These are phyloP conservation scores for Cyberlindnera petersonii DNA, from an alignment of 805 yeast genomes.

Conservation along the genomic window DNA sequence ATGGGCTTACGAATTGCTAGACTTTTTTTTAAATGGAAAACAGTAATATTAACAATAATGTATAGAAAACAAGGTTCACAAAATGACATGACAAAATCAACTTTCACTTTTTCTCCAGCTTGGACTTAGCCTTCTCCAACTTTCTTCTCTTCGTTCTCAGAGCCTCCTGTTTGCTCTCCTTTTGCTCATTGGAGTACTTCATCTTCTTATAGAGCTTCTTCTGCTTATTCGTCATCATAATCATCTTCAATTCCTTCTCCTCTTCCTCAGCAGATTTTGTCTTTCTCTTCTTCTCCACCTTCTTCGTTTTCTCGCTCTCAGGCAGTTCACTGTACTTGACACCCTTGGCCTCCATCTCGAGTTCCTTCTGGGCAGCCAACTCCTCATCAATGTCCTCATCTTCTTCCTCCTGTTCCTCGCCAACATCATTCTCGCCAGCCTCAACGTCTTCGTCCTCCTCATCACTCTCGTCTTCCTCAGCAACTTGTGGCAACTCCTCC, in stretches of 20 bases:
- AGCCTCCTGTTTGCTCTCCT: constrained; percentile 68
- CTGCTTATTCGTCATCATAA: constrained; percentile 97
- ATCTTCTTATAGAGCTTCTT: constrained; percentile 90
- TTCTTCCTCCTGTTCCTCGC: constrained; percentile 39
- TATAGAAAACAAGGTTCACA: no score
- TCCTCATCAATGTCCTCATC: constrained; percentile 38
- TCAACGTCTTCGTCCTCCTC: constrained; percentile 49
- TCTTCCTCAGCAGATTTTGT: constrained; percentile 48
- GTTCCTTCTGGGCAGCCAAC: constrained; percentile 66
- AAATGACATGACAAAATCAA: not conserved
- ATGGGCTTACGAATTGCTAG: no score
- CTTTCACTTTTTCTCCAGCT: constrained; percentile 14
- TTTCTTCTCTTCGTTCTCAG: constrained; percentile 66
- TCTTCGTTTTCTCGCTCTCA: constrained; percentile 24
- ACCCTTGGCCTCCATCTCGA: constrained; percentile 89
- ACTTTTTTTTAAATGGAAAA: no score
- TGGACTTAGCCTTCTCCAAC: constrained; percentile 48
- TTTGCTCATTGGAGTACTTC: constrained; percentile 86
- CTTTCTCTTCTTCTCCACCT: constrained; percentile 29
- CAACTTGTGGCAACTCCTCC: constrained; percentile 38
- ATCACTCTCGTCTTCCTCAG: constrained; percentile 43
- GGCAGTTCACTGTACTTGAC: constrained; percentile 63
- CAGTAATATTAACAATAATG: no score
- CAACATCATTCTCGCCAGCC: constrained; percentile 51
- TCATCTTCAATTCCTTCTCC: constrained; percentile 88